Evolutionary conservation across 2,329 filamentous ascomycete species (phyloP), one percentile per base, ranked within the genome.

Genomic region (Fusarium torulosum): DNA sequence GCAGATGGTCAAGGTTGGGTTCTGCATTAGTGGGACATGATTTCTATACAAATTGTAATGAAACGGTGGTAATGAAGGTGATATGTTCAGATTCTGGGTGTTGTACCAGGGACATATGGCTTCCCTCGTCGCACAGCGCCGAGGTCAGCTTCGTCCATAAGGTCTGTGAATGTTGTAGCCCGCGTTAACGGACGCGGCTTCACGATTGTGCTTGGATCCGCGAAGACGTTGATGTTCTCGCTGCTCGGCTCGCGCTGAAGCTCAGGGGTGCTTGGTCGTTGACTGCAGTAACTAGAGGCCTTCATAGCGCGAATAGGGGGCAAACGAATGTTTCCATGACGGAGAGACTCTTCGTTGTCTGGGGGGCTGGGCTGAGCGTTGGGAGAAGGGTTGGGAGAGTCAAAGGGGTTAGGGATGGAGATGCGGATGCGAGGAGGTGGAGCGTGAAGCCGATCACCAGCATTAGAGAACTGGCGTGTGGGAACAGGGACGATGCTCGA

Each of bases 141-240:
- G 21, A 84, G 74, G 20, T 80, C 79, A 3, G 82, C 83, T 61
- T 80, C 76, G 54, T 84, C 79, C 81, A 87, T 83, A 72, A 88
- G 79, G 66, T 83, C 81, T n/a, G 83, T 82, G 64, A 87, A 86
- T 0, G 83, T 85, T 1, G 86, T 85, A 66, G 76, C 72, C 35
- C 78, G 76, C 31, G 73, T 72, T 54, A 77, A 44, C 14, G 66
- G 67, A 33, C 62, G 63, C 17, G 75, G 43, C 44, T 71, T 69
- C 43, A 59, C 78, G 23, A 83, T 78, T 2, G 80, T 83, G 47
- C 77, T 75, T 20, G 82, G 80, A 66, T 86, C 84, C 2, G 83
- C 83, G 58, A 85, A 86, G 10, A 87, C 78, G 63, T 84, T 82
- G 73, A 87, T 86, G 75, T 81, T 82, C 72, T 84, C 81, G 51